Base-by-base conservation (phyloP, 176 grass and related monocot species). In the Oryza meyeriana region DNA sequence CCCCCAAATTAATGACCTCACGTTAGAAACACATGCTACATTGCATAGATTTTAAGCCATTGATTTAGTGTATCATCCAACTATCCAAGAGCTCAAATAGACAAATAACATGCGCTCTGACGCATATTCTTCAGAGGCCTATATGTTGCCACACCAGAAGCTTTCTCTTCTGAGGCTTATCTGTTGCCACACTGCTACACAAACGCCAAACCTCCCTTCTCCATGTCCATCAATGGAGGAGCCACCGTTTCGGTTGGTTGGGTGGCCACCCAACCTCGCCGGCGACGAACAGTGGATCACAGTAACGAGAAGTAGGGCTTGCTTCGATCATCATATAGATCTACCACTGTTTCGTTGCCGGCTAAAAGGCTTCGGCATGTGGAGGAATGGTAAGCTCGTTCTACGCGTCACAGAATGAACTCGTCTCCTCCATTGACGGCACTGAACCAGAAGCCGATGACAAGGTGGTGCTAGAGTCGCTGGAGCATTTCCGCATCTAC, bases 401-500 rank as follows among this genome's bases (percentile, higher is more conserved):
- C 5, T 28, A 45, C n/a, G n/a, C 67, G 6, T 29, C 76, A 0
- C 66, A 52, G 4, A 45, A 14, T n/a, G 28, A 61, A 42, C 1
- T n/a, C 32, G 6, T 22, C 75, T 64, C 26, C 38, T 3, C 34
- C 12, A 35, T 30, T 14, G n/a, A 27, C 3, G 1, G 24, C 61
- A 24, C 16, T 25, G 39, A 29, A 20, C 12, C 39, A 16, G 52
- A 88, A 74, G 72, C 44, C 40, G 69, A 41, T 12, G 45, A 45
- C 29, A 83, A 87, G 40, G 72, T 86, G 79, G 38, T 70, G 25
- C 7, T 66, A 1, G 85, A 96, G 75, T 65, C 78, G 10, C 35
- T 16, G 12, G 71, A 63, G 13, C 69, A 76, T 34, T 87, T 97
- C 50, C 77, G 87, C 72, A 40, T 80, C 57, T 93, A 79, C 82